Base-by-base conservation (phyloP, 345 rosid species). In the Triadica sebifera region DNA sequence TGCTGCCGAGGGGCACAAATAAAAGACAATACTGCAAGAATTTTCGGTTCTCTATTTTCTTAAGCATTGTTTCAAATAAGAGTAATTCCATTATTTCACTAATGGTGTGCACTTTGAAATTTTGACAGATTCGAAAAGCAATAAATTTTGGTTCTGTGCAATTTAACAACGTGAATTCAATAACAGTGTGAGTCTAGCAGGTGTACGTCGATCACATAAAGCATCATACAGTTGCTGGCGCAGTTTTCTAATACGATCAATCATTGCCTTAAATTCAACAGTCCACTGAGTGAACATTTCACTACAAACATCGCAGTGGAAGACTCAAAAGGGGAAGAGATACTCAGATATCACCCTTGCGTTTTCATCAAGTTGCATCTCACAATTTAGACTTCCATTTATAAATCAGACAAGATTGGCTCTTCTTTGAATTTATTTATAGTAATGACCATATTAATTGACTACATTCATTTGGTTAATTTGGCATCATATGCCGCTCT, bases 181-280 rank as follows among this genome's bases (percentile, higher is more conserved):
- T 41, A 2, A 22, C 12, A 20, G 6, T 20, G 25, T 3, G 19
- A 12, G 9, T 63, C 8, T 13, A 49, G 16, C 15, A 63, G 69
- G 50, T 16, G 67, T 61, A 88, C 94, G 89, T 84, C 84, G 84
- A 72, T 83, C 70, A 67, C 73, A 50, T 81, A 92, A 70, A 53
- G 97, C 95, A 75, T 88, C 89, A 53, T 81, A 87, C 12, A 92
- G 94, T 83, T 90, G 84, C 51, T 86, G 86, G 16, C 95, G 91
- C 94, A 92, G 89, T 86, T 86, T 85, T 61, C 84, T 83, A 68
- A 92, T 88, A 51, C 97, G 94, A 83, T 88, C 89, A 77, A 92
- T 89, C 94, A 92, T 90, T 38, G 86, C 91, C 74, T 90, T 92
- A 85, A 92, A 81, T 79, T 92, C 97, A 57, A 81, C 53, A 72